Evolutionary conservation across 805 yeast genomes (phyloP), one percentile per base, ranked within the genome.

Genomic region (Candida maesae): DNA sequence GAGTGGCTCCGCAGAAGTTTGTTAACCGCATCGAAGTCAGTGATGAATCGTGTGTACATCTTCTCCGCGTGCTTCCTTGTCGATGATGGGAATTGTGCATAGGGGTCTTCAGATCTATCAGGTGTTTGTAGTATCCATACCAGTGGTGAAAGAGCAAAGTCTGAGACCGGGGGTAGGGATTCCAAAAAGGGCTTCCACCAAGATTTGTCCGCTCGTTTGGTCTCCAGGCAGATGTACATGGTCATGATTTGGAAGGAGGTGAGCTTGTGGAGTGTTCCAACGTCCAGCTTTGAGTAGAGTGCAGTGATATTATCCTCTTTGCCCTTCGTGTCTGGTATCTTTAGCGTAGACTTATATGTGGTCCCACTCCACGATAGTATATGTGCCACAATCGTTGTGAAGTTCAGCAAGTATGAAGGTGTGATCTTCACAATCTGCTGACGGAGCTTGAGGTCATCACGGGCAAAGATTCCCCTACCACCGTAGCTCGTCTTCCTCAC

Each of bases 131-230:
- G 55, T 13, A 67, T 50, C 95, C 95, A 85, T 1, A 72, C 63
- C 29, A 86, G 60, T 1, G 96, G 96, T 2, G 81, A 67, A 0
- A 68, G 47, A 0, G 51, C 49, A 40, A 87, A 73, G 31, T 82
- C 89, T 0, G 62, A 55, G 12, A 66, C 44, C 0, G 65, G 55
- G 0, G 96, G 96, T 43, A 87, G 68, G 48, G 78, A 73, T 25
- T 72, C 70, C 10, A 86, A 59, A 56, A 86, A 86, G 0, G 87
- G 86, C 31, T 59, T 55, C 95, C 95, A 87, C 53, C 69, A 79
- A 1, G 84, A 76, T 3, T 46, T 46, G 1, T 41, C 32, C 1
- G 55, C 60, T 36, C 81, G 57, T 27, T 52, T 53, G 2, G 41
- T 48, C 49, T 79, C 85, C 13, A 75, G 52, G 5, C 66, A 58